Evolutionary conservation across 1,139 yeast species (phyloP), one percentile per base, ranked within the genome.

Genomic region (Yamadazyma friedrichii): DNA sequence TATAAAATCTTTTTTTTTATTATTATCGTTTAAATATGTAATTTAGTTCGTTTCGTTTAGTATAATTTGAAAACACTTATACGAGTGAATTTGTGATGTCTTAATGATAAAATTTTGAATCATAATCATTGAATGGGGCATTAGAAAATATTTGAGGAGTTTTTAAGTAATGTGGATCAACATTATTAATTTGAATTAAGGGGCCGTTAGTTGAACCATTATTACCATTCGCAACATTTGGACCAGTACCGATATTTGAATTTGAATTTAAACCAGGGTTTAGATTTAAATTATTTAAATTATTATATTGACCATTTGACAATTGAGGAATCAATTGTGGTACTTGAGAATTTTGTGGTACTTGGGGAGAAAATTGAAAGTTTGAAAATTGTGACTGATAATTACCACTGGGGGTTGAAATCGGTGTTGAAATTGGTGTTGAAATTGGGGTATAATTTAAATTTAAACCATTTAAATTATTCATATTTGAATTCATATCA

Each of bases 71-170:
- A n/a, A n/a, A 31, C 4, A 31, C 17, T 31, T 24, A n/a, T n/a
- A n/a, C n/a, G n/a, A n/a, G n/a, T n/a, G n/a, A 20, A 20, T 8
- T 6, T 20, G 24, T 20, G 24, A 20, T 20, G n/a, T n/a, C n/a
- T 20, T 41, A 50, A 27, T 42, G 42, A 39, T 37, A 51, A 35
- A 46, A 49, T 45, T 44, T 48, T 39, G 50, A 36, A 42, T 50
- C 49, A 31, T 43, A 46, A 37, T 51, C 54, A 44, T 50, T 47
- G 44, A 39, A 44, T 27, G 54, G 54, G 51, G 52, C 54, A 50
- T 51, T 51, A 47, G 54, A 50, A 43, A 51, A 51, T 17, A 51
- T 46, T 43, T 51, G 54, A 4, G 54, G 54, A 38, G 51, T 44
- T 35, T 49, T 51, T 43, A 49, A 45, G 24, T 20, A 20, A 20